Conservation (phyloP, 2,329 filamentous ascomycete species). For the Fusarium domesticum region DNA sequence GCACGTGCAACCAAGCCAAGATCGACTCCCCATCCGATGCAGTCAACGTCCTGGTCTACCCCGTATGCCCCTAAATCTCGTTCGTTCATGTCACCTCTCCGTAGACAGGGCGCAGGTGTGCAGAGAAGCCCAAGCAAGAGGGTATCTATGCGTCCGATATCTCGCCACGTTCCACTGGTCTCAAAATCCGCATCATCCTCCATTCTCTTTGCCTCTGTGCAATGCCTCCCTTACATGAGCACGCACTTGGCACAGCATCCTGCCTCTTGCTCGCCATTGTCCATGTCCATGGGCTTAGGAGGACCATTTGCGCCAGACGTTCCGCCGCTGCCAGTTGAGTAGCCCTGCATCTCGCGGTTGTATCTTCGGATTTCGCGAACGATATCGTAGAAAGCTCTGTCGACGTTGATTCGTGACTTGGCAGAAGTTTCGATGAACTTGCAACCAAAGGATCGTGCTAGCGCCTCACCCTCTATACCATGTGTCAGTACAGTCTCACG, state of each 20-base stretch:
- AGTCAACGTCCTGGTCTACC: constrained; percentile 27
- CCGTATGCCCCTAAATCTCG: constrained; percentile 19
- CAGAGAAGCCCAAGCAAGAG: background rate
- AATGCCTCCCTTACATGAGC: constrained; percentile 64
- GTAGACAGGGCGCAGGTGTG: constrained; percentile 15
- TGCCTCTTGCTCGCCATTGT: constrained; percentile 62
- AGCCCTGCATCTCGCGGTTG: constrained; percentile 96
- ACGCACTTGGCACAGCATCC: constrained; percentile 86
- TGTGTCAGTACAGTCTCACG: constrained; percentile 9
- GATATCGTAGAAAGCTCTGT: constrained; percentile 97
- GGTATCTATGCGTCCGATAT: constrained; percentile 11
- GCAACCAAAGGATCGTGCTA: constrained; percentile 87
- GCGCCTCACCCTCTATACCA: constrained; percentile 75
- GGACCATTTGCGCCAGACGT: constrained; percentile 60
- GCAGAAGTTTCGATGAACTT: constrained; percentile 99
- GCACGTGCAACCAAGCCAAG: constrained; percentile 30
- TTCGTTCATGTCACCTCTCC: constrained; percentile 18
- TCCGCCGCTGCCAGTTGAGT: constrained; percentile 68
- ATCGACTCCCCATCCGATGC: constrained; percentile 42
- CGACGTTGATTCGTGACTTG: constrained; percentile 96
- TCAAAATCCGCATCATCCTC: constrained; percentile 8
- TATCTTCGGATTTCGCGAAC: constrained; percentile 97
- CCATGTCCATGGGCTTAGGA: constrained; percentile 74
- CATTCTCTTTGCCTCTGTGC: constrained; percentile 12
- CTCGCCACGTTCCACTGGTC: constrained; percentile 7